A percentile compares a stretch with the other conserved stretches of the same genome.
Conservation (phyloP, 805 yeast species). For the Ogataea salicorniae region DNA sequence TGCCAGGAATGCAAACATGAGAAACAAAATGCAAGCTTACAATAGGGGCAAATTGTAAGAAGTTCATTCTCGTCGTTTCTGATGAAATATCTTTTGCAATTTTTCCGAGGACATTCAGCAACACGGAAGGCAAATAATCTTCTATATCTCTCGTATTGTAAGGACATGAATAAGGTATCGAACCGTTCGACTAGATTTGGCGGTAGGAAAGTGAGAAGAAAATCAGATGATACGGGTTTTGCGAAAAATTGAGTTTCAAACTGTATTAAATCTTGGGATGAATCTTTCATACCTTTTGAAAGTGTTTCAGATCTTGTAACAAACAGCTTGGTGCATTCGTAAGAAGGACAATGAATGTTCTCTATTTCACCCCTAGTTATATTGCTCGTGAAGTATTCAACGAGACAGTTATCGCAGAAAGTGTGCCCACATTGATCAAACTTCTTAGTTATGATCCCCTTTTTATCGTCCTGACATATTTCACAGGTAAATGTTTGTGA, state of each 20-base stretch:
- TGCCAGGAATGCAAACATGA: constrained; percentile 60
- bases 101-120: constrained; percentile 43
- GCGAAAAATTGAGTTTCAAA: constrained; percentile 37
- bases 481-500: constrained; percentile 42
- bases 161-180: constrained; percentile 31
- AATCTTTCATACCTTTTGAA: constrained; percentile 5
- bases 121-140: constrained; percentile 44
- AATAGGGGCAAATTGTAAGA: constrained; percentile 43
- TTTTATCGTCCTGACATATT: constrained; percentile 48
- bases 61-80: constrained; percentile 41
- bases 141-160: constrained; percentile 39
- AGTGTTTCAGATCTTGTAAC: constrained; percentile 13
- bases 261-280: constrained; percentile 21
- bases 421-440: constrained; percentile 44
- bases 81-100: constrained; percentile 43
- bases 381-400: constrained; percentile 35
- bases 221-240: constrained; percentile 33
- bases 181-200: constrained; percentile 32
- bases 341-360: constrained; percentile 55
- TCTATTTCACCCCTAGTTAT: constrained; percentile 46
- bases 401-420: constrained; percentile 43
- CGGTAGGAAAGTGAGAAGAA: constrained; percentile 31
- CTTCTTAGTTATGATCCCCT: constrained; percentile 37
- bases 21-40: constrained; percentile 51
- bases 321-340: constrained; percentile 36